Evolutionary conservation across 257 asterid species (phyloP).

Genomic region (Gentiana dahurica): DNA sequence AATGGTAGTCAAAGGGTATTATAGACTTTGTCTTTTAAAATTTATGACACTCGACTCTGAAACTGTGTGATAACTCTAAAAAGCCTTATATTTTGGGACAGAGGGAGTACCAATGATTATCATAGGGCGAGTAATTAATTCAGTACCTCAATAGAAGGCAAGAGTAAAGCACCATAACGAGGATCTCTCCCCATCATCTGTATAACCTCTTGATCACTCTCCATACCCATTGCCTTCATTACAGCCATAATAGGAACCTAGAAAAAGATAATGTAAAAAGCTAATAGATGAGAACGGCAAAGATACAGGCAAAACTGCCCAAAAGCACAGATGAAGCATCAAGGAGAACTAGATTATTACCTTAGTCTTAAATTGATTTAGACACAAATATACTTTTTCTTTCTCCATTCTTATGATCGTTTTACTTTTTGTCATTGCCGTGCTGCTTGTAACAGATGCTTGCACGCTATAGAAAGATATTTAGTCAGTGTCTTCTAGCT

Average conservation of each 20-base stretch:
- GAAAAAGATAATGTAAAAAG: conserved; percentile 9
- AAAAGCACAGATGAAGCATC: conserved; percentile 1
- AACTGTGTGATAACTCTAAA: too few species aligned
- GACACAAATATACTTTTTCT: conserved; percentile 61
- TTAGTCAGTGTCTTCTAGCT: too few species aligned
- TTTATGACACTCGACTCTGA: too few species aligned
- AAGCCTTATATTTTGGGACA: too few species aligned
- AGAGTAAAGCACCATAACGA: conserved; percentile 65
- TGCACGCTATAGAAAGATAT: conserved; percentile 44
- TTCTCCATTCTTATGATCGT: conserved; percentile 82
- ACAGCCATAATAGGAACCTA: conserved; percentile 91
- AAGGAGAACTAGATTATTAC: conserved; percentile 22
- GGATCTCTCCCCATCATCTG: conserved; percentile 99
- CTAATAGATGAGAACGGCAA: conserved; percentile 4
- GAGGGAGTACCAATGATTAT: too few species aligned
- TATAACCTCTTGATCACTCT: conserved; percentile 94
- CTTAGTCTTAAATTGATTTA: conserved; percentile 63
- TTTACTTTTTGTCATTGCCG: conserved; percentile 67
- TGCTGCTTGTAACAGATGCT: conserved; percentile 90
- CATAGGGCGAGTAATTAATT: neutral
- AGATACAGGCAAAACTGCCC: neutral
- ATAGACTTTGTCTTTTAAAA: too few species aligned
- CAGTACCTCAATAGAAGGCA: conserved; percentile 91
- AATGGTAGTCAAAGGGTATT: too few species aligned
- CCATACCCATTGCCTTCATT: conserved; percentile 98